A percentile compares a stretch with the other conserved stretches of the same genome.
phyloP scores from a whole-genome alignment of 306 rosid species.

The Trifolium dubium region DNA sequence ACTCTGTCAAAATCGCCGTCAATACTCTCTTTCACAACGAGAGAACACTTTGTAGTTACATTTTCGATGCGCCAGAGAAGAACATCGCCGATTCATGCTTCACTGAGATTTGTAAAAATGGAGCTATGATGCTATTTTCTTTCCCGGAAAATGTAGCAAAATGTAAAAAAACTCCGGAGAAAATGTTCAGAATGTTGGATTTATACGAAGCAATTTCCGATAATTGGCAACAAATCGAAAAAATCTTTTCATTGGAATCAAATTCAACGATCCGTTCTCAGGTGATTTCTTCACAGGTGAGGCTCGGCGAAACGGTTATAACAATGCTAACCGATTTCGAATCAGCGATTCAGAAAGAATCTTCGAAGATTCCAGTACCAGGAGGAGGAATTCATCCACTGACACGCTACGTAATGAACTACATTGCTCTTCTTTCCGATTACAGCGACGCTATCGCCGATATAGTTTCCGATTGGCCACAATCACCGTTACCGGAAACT shows the following conservation, averaged over 20 bases:
- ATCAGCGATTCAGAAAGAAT: constrained; percentile 71
- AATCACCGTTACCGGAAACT: constrained; percentile 71
- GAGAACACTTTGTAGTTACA: constrained; percentile 59
- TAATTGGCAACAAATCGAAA: constrained; percentile 58
- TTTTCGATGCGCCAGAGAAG: constrained; percentile 53
- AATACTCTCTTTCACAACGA: constrained; percentile 64
- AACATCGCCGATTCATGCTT: constrained; percentile 60
- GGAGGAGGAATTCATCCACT: constrained; percentile 85
- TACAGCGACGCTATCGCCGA: constrained; percentile 58
- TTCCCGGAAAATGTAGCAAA: constrained; percentile 74
- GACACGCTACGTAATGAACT: constrained; percentile 96
- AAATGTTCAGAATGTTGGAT: constrained; percentile 69
- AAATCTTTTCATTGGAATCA: constrained; percentile 65
- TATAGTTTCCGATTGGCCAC: constrained; percentile 66
- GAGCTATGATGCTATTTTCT: constrained; percentile 54
- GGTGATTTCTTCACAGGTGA: constrained; percentile 48
- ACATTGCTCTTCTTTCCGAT: constrained; percentile 65
- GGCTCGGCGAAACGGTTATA: constrained; percentile 56
- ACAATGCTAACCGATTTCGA: constrained; percentile 67
- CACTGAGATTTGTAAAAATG: constrained; percentile 60
- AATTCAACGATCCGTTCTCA: constrained; percentile 51
- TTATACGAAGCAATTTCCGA: constrained; percentile 69
- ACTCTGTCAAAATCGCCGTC: constrained; percentile 58
- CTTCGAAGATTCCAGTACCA: constrained; percentile 61
- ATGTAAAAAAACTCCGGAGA: constrained; percentile 79